phyloP scores from a whole-genome alignment of 192 early-diverging fungal species.

The Rhizophagus sp. region DNA sequence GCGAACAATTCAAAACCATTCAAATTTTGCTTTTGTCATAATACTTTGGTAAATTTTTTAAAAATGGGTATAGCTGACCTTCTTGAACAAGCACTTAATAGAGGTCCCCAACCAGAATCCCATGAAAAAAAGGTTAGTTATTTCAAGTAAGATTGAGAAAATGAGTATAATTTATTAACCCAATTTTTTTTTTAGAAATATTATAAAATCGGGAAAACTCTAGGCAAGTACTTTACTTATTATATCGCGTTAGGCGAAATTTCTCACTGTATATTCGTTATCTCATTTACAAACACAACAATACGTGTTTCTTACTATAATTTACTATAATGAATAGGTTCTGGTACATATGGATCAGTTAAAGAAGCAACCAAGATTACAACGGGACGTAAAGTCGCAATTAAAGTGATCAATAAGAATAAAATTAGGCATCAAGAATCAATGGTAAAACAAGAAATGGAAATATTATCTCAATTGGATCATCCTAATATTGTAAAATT shows the following conservation, averaged over 20 bases:
- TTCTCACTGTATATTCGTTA: not conserved
- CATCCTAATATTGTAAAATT: conserved; percentile 91
- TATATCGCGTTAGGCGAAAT: not conserved
- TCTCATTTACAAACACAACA: not conserved
- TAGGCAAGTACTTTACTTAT: conserved; percentile 1
- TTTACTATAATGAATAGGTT: conserved; percentile 33
- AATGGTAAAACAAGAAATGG: conserved; percentile 92
- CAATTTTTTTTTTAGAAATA: conserved; percentile 8
- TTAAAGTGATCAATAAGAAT: conserved; percentile 92
- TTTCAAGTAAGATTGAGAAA: not conserved
- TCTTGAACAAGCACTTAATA: conserved; percentile 15
- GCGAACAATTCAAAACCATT: conserved; percentile 20
- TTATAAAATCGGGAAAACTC: conserved; percentile 25
- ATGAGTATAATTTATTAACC: not conserved
- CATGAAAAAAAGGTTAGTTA: conserved; percentile 26
- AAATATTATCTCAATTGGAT: conserved; percentile 77
- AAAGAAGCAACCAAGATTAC: conserved; percentile 64
- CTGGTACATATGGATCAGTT: conserved; percentile 76
- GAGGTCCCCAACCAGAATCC: conserved; percentile 9
- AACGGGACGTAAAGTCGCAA: conserved; percentile 78
- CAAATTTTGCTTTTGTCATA: conserved; percentile 18
- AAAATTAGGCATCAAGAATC: conserved; percentile 78
- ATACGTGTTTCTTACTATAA: not conserved
- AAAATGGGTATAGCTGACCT: conserved; percentile 20
- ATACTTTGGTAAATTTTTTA: no score